Evolutionary conservation across 768 basidiomycete genomes (phyloP), one percentile per base, ranked within the genome.

Genomic region (Boletus rubescentipes): DNA sequence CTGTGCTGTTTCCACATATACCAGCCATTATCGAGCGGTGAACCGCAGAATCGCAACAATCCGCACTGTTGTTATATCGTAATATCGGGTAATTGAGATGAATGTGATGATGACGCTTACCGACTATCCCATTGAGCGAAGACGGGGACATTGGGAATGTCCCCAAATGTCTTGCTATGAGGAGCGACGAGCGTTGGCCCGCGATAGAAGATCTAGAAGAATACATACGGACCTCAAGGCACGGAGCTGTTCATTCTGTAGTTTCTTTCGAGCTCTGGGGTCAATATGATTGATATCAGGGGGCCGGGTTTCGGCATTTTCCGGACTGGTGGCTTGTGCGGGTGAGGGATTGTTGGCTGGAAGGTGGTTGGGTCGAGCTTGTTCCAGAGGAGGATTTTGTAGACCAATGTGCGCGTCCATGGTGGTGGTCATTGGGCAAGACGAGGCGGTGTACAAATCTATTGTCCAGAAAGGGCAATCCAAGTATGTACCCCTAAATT

Each of bases 111-210:
- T 9, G 9, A 32, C 7, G 16, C 63, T 36, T 29, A 67, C 69
- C 65, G 68, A 0, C 0, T 43, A 0, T 41, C 8, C 63, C 65
- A 69, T 2, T 14, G 2, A 7, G 59, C 39, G n/a, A 71, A 69
- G 7, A 69, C 38, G 1, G 52, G 50, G 31, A 69, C 41, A 16
- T 49, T 45, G 2, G 65, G 68, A 20, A 71, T 69, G 34, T 53
- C 29, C 14, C 68, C 69, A 18, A 67, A 68, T 1, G 29, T 55
- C 46, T 50, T 55, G 23, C 68, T 69, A 43, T 11, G 9, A 34
- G 39, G 6, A 46, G 30, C 23, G 21, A 40, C 5, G 10, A 29
- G 16, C 0, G 23, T 55, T 21, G 14, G 20, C 2, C 8, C 32
- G 9, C 14, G 41, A 49, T 54, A 9, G 20, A 32, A 21, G 15